These are phyloP conservation scores for Fistulinella prunicolor DNA, from an alignment of 768 basidiomycete species.

Conservation along the genomic window DNA sequence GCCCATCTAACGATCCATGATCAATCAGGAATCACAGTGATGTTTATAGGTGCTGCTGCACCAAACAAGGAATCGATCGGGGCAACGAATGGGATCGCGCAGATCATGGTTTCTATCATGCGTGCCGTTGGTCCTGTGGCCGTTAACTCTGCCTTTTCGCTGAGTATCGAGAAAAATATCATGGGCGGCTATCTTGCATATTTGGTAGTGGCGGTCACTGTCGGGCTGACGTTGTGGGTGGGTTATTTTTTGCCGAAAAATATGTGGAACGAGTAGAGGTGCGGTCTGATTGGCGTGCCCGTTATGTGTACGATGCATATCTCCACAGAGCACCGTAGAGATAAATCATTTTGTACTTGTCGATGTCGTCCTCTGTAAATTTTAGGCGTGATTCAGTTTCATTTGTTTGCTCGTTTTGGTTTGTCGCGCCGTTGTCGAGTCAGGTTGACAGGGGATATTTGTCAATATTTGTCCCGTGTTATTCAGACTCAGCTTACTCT, in stretches of 20 bases:
- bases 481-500: slow-evolving; percentile 31
- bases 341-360: no score
- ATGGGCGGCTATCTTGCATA: slow-evolving; percentile 61
- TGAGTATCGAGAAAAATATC: slow-evolving; percentile 33
- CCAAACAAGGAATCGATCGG: slow-evolving; percentile 69
- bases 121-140: slow-evolving; percentile 28
- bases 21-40: slow-evolving; percentile 58
- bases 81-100: slow-evolving; percentile 61
- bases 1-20: no score
- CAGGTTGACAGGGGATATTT: slow-evolving; percentile 26
- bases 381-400: no score
- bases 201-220: slow-evolving; percentile 31
- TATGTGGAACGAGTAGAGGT: slow-evolving; percentile 19
- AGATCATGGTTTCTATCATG: slow-evolving; percentile 27
- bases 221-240: slow-evolving; percentile 27
- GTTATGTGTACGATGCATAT: no score
- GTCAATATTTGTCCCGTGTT: slow-evolving; percentile 22
- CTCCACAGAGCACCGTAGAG: no score
- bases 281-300: no score
- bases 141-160: slow-evolving; percentile 28
- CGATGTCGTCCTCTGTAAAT: no score
- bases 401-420: no score
- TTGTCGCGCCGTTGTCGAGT: no score
- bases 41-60: slow-evolving; percentile 61
- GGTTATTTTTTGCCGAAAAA: slow-evolving; percentile 34